Evolutionary conservation across 768 basidiomycete genomes (phyloP).

Genomic region (Termitomyces sp.): DNA sequence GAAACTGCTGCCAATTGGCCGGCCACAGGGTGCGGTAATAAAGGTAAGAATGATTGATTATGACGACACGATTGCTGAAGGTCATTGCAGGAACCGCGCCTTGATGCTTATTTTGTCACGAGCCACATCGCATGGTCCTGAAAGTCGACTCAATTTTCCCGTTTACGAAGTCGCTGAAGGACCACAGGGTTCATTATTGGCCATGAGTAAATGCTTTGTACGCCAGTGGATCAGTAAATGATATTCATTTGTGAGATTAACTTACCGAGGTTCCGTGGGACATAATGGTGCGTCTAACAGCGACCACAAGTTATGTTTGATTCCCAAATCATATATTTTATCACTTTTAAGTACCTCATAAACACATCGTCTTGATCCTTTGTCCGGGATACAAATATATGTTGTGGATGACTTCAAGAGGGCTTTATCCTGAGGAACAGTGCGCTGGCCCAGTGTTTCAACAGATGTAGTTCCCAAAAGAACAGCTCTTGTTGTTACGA

Average conservation of each 20-base stretch:
- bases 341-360: slow-evolving; percentile 19
- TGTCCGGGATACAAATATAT: slow-evolving; percentile 21
- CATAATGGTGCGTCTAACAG: slow-evolving; percentile 7
- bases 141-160: slow-evolving; percentile 1
- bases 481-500: slow-evolving; percentile 19
- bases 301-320: slow-evolving; percentile 21
- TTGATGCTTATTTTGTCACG: slow-evolving; percentile 2
- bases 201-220: slow-evolving; percentile 25
- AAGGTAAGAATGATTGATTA: slow-evolving; percentile 28
- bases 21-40: slow-evolving; percentile 43
- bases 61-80: background rate
- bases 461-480: slow-evolving; percentile 29
- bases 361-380: slow-evolving; percentile 6
- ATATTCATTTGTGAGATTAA: background rate
- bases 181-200: slow-evolving; percentile 30
- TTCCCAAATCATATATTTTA: slow-evolving; percentile 33
- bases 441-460: slow-evolving; percentile 15
- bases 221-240: background rate
- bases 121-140: background rate
- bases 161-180: slow-evolving; percentile 23
- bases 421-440: slow-evolving; percentile 6
- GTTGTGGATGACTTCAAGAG: background rate
- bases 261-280: background rate
- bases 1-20: slow-evolving; percentile 49
- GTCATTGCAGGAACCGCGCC: slow-evolving; percentile 12